These are phyloP conservation scores for Prunella vulgaris DNA, from an alignment of 257 asterid genomes.

Conservation along the genomic window DNA sequence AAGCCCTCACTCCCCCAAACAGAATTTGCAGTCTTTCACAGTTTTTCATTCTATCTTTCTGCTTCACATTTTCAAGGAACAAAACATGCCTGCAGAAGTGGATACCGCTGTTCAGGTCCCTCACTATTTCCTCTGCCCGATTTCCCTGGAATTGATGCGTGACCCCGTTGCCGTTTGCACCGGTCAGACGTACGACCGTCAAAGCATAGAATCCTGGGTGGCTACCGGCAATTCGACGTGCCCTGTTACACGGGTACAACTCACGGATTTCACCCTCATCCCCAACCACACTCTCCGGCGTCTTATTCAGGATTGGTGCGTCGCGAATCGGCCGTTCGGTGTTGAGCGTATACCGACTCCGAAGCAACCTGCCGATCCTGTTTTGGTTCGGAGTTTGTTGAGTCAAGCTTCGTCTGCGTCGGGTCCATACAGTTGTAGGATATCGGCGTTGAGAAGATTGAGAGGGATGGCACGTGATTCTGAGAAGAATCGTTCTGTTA, in stretches of 20 bases:
- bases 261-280: conserved; percentile 71
- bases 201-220: conserved; percentile 92
- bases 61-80: not conserved
- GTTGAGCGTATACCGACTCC: conserved; percentile 94
- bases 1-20: conserved; percentile 27
- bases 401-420: conserved; percentile 50
- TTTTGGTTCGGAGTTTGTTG: conserved; percentile 56
- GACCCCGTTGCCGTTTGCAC: conserved; percentile 94
- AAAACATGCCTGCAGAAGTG: conserved; percentile 54
- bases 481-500: conserved; percentile 70
- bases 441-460: conserved; percentile 60
- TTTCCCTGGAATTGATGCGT: conserved; percentile 87
- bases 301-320: conserved; percentile 97
- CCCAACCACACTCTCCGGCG: conserved; percentile 97
- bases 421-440: conserved; percentile 28
- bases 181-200: conserved; percentile 94
- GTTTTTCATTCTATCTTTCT: not conserved
- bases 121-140: conserved; percentile 87
- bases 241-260: conserved; percentile 75
- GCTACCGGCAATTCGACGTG: conserved; percentile 94
- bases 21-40: conserved; percentile 34
- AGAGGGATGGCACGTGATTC: conserved; percentile 76
- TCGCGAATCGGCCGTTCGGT: conserved; percentile 71
- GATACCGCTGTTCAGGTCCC: conserved; percentile 77
- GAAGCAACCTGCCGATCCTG: conserved; percentile 97